Conservation (phyloP, 768 basidiomycete species). For the Boletus rubropictus region DNA sequence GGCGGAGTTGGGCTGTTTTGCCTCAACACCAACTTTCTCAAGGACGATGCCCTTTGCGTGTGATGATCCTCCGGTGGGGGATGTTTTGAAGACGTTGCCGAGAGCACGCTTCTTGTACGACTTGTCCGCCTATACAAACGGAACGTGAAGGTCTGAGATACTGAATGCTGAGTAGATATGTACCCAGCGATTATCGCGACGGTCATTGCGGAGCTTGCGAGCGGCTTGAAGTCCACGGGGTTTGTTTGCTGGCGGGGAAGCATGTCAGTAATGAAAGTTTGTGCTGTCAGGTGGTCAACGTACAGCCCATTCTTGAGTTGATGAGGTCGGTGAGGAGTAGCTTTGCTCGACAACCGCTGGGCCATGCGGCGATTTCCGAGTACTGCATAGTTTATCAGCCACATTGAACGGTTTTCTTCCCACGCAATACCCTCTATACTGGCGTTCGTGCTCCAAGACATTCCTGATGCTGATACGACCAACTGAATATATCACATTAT, state of each 20-base stretch:
- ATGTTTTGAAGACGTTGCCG: constrained; percentile 99
- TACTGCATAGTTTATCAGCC: constrained; percentile 41
- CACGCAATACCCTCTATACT: too few relatives aligned
- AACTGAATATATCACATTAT: too few relatives aligned
- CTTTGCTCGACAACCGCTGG: constrained; percentile 3
- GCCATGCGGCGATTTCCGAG: constrained; percentile 28
- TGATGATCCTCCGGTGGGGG: constrained; percentile 97
- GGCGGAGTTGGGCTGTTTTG: constrained; percentile 99
- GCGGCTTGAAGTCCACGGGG: constrained; percentile 98
- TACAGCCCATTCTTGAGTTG: constrained; percentile 81
- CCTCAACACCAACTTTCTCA: constrained; percentile 99
- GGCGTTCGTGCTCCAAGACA: too few relatives aligned
- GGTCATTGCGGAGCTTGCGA: constrained; percentile 92
- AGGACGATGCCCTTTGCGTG: constrained; percentile 99
- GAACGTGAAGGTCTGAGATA: constrained; percentile 13
- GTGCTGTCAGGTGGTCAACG: constrained; percentile 34
- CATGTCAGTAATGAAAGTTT: constrained; percentile 5
- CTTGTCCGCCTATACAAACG: constrained; percentile 77
- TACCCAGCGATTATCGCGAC: constrained; percentile 97
- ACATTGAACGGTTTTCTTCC: too few relatives aligned
- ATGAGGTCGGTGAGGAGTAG: constrained; percentile 39
- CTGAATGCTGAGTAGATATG: constrained; percentile 25
- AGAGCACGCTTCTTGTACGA: constrained; percentile 99
- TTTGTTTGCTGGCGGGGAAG: constrained; percentile 73
- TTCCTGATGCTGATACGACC: too few relatives aligned